phyloP scores from a whole-genome alignment of 768 basidiomycete genomes.

The Sporobolomyces phaffii region DNA sequence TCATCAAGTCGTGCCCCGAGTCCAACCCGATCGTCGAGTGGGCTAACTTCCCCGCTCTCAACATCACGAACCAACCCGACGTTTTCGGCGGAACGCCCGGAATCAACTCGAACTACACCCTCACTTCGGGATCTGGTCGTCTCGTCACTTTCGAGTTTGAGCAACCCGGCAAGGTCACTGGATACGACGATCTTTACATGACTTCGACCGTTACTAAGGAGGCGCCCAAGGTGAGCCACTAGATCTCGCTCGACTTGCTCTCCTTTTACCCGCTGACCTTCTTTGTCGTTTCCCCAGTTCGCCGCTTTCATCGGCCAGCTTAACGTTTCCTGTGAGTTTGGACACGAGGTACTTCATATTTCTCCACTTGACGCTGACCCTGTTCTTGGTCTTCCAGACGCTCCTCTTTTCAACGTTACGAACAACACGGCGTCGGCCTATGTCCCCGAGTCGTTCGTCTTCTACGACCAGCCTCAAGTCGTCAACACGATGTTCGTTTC shows the following conservation, averaged over 20 bases:
- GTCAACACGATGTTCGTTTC: constrained; percentile 59
- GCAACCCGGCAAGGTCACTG: constrained; percentile 53
- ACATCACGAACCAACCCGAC: constrained; percentile 50
- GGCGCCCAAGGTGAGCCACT: constrained; percentile 50
- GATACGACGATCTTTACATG: constrained; percentile 54
- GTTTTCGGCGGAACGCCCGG: constrained; percentile 47
- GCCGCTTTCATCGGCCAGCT: constrained; percentile 60
- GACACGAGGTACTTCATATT: constrained; percentile 43
- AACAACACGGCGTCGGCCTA: constrained; percentile 50
- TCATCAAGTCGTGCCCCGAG: constrained; percentile 51
- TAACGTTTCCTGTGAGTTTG: constrained; percentile 57
- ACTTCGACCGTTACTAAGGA: constrained; percentile 53
- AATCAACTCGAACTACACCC: constrained; percentile 56
- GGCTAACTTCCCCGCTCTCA: constrained; percentile 58
- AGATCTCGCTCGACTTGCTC: too few species aligned
- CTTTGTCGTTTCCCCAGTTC: constrained; percentile 46
- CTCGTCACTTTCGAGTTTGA: constrained; percentile 56
- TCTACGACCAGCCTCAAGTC: constrained; percentile 49
- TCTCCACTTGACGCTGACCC: not conserved
- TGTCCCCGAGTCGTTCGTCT: constrained; percentile 55
- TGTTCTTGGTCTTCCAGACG: not conserved
- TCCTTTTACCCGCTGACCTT: too few species aligned
- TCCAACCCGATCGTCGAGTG: constrained; percentile 36
- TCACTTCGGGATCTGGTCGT: constrained; percentile 52
- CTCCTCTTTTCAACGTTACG: constrained; percentile 44